phyloP scores from a whole-genome alignment of 1,139 yeast species.

The Meyerozyma sp. region DNA sequence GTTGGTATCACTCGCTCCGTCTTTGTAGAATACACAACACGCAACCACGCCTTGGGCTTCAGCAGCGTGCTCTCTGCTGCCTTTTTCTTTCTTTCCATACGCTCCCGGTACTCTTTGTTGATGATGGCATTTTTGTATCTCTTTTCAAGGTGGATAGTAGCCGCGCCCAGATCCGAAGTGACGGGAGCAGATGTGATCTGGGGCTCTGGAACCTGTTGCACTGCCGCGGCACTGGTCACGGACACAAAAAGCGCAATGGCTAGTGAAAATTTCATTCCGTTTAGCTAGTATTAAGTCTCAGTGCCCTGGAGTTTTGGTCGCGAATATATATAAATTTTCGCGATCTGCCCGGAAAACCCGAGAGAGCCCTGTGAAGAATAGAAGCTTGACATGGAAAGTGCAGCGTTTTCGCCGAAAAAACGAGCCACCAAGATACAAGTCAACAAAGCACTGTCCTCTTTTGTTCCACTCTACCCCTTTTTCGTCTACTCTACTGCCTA shows the following conservation, averaged over 20 bases:
- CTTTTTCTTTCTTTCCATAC: constrained; percentile 17
- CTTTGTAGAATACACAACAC: constrained; percentile 57
- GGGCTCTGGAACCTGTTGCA: constrained; percentile 6
- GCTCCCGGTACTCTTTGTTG: constrained; percentile 35
- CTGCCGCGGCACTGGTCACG: constrained; percentile 2
- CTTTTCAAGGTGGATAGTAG: constrained; percentile 15
- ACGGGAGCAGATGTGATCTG: constrained; percentile 3
- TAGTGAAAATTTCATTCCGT: background rate
- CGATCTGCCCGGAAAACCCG: background rate
- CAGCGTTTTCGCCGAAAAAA: background rate
- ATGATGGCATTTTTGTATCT: constrained; percentile 34
- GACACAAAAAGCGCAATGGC: background rate
- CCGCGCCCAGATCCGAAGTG: background rate
- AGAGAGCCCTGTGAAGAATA: background rate
- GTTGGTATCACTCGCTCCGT: constrained; percentile 74
- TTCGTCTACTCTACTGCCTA: background rate
- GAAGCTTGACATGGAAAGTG: background rate
- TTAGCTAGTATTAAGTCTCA: background rate
- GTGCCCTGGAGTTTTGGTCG: background rate
- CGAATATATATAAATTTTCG: background rate
- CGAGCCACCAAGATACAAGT: background rate
- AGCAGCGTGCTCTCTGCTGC: constrained; percentile 10
- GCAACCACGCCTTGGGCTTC: constrained; percentile 60
- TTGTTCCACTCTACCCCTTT: background rate
- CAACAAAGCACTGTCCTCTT: too few species aligned